Conservation (phyloP, 2,329 filamentous ascomycete species). For the Claviceps humidiphila region DNA sequence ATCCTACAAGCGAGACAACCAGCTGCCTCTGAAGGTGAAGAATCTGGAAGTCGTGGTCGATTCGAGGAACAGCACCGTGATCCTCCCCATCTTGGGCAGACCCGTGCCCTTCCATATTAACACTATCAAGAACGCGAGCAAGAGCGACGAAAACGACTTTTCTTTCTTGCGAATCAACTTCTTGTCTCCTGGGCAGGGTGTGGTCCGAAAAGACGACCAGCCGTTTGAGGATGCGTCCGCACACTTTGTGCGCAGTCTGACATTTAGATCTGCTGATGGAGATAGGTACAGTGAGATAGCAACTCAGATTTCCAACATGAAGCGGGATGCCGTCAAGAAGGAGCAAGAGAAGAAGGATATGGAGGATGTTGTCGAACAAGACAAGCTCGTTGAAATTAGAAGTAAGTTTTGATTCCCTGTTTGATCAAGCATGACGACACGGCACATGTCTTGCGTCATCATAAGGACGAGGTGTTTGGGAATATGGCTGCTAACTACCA, state of each 20-base stretch:
- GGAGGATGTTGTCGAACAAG: conserved; percentile 97
- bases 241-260: conserved; percentile 91
- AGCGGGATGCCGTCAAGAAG: conserved; percentile 79
- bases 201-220: conserved; percentile 92
- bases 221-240: conserved; percentile 93
- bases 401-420: conserved; percentile 39
- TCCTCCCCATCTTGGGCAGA: conserved; percentile 92
- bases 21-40: conserved; percentile 69
- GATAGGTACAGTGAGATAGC: conserved; percentile 83
- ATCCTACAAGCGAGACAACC: conserved; percentile 96
- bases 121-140: conserved; percentile 98
- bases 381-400: conserved; percentile 89
- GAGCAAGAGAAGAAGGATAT: conserved; percentile 99
- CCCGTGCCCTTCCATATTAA: conserved; percentile 95
- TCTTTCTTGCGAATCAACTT: conserved; percentile 95
- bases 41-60: conserved; percentile 87
- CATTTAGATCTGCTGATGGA: conserved; percentile 82
- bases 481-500: neutral
- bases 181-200: conserved; percentile 89
- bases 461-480: too few species aligned
- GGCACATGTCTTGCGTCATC: neutral
- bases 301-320: conserved; percentile 88
- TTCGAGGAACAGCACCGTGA: conserved; percentile 75
- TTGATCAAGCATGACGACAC: neutral
- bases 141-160: conserved; percentile 90